Conservation (phyloP, 1,284 basidiomycete species). For the Fomitopsis betulina region DNA sequence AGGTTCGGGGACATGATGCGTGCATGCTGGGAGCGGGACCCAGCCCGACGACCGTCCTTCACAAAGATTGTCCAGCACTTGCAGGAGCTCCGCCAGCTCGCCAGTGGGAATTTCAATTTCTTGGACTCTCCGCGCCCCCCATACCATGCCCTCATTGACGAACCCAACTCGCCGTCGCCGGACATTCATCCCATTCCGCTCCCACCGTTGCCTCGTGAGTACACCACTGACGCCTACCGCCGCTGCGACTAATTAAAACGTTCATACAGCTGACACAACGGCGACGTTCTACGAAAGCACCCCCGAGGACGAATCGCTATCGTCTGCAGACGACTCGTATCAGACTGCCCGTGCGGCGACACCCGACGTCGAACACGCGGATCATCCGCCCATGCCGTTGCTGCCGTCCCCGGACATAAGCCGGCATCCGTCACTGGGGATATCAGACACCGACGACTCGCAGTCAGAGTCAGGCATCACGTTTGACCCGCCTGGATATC, state of each 20-base stretch:
- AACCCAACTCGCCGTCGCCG: slow-evolving; percentile 31
- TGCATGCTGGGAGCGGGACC: slow-evolving; percentile 46
- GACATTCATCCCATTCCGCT: slow-evolving; percentile 35
- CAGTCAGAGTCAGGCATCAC: slow-evolving; percentile 14
- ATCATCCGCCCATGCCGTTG: neutral
- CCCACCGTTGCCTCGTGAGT: slow-evolving; percentile 25
- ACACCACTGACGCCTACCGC: no score
- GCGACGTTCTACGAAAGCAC: slow-evolving; percentile 17
- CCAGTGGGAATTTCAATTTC: slow-evolving; percentile 25
- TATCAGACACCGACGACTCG: slow-evolving; percentile 8
- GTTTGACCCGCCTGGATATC: slow-evolving; percentile 28
- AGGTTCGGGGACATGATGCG: slow-evolving; percentile 36
- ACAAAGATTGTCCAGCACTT: slow-evolving; percentile 37
- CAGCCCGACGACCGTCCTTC: slow-evolving; percentile 44
- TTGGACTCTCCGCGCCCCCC: slow-evolving; percentile 23
- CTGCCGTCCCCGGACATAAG: neutral
- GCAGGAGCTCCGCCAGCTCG: slow-evolving; percentile 30
- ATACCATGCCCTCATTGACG: slow-evolving; percentile 14
- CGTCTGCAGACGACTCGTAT: slow-evolving; percentile 16
- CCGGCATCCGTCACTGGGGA: slow-evolving; percentile 1
- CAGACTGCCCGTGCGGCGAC: slow-evolving; percentile 11
- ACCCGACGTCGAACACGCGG: neutral
- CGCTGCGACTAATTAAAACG: neutral
- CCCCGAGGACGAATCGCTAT: slow-evolving; percentile 14
- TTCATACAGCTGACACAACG: slow-evolving; percentile 15